Conservation (phyloP, 371 early-diverging fungal genomes). For the Chytridium lagenaria region DNA sequence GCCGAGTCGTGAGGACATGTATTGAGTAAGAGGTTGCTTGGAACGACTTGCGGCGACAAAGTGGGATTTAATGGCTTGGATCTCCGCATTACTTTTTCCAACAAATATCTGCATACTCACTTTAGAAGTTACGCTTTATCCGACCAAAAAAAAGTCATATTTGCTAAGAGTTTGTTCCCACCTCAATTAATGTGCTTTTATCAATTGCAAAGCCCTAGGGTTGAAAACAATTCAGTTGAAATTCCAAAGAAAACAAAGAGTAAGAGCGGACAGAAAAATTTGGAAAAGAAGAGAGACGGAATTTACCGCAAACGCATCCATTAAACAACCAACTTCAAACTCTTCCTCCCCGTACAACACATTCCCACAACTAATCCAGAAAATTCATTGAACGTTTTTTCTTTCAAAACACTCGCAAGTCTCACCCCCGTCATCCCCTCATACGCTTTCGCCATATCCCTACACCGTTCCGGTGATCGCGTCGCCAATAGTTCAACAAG, state of each 20-base stretch:
- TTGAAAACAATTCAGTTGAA: neutral
- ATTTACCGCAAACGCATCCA: neutral
- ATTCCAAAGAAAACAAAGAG: neutral
- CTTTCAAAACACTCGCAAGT: neutral
- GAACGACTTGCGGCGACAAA: neutral
- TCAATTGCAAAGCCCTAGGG: conserved; percentile 2
- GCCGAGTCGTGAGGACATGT: too few species aligned
- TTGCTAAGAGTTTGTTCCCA: too few species aligned
- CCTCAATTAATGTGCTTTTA: neutral
- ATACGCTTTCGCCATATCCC: neutral
- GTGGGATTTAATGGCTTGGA: neutral
- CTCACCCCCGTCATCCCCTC: neutral
- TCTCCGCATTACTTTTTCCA: neutral
- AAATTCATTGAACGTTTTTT: conserved; percentile 7
- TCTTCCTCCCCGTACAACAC: neutral
- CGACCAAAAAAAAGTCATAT: too few species aligned
- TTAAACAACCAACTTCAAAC: conserved; percentile 8
- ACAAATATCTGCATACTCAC: neutral
- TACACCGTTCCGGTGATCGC: neutral
- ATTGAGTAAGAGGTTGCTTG: too few species aligned
- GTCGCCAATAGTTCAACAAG: neutral
- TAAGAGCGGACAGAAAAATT: neutral
- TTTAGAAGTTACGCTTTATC: too few species aligned
- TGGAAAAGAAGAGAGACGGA: neutral
- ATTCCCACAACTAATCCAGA: neutral